Evolutionary conservation across 352 stramenopile genomes (phyloP).

Genomic region (Phytophthora citricola): DNA sequence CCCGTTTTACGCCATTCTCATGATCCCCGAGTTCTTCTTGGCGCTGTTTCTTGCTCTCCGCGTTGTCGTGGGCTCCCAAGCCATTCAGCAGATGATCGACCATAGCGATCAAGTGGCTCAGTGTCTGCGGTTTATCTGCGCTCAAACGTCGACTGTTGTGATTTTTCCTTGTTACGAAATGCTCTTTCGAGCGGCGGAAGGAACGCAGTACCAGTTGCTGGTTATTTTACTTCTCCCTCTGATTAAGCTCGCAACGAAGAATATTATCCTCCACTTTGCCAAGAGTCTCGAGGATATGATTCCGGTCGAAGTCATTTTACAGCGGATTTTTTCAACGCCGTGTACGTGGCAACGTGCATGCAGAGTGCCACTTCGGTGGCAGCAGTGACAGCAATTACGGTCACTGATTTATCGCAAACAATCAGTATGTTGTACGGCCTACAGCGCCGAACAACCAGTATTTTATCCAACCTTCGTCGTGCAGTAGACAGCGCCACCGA

Average conservation of each 20-base stretch:
- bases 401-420: conserved; percentile 31
- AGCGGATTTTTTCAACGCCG: conserved; percentile 35
- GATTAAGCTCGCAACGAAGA: conserved; percentile 37
- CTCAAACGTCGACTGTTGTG: conserved; percentile 20
- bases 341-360: conserved; percentile 37
- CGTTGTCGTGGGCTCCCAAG: conserved; percentile 6
- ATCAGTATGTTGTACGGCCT: conserved; percentile 24
- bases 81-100: conserved; percentile 11
- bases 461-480: conserved; percentile 11
- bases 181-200: conserved; percentile 12
- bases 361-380: conserved; percentile 19
- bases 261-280: conserved; percentile 17
- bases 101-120: conserved; percentile 17
- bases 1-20: conserved; percentile 22
- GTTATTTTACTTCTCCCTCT: conserved; percentile 32
- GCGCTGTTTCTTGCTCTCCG: conserved; percentile 18
- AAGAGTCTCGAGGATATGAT: conserved; percentile 32
- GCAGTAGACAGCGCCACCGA: not conserved
- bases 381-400: conserved; percentile 20
- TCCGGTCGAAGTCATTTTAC: conserved; percentile 30
- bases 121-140: conserved; percentile 24
- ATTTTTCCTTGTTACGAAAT: conserved; percentile 38
- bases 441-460: conserved; percentile 1
- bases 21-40: conserved; percentile 19
- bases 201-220: conserved; percentile 8